A percentile compares a stretch with the other conserved stretches of the same genome.
These are phyloP conservation scores for Kockiozyma suomiensis DNA, from an alignment of 805 yeast genomes.

Conservation along the genomic window DNA sequence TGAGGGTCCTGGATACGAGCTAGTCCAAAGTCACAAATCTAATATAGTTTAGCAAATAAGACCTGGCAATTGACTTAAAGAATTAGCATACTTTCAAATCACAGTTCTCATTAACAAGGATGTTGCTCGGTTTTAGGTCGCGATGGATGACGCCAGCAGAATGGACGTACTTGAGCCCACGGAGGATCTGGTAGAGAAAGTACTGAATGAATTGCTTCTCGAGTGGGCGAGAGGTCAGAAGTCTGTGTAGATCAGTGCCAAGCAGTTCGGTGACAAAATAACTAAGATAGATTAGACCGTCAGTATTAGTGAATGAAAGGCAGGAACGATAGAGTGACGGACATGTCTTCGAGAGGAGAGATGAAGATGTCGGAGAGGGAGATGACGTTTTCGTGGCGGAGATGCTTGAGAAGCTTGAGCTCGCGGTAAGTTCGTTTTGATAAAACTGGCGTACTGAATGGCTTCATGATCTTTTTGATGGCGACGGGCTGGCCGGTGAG, in stretches of 20 bases:
- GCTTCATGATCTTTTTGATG: constrained; percentile 96
- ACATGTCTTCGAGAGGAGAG: constrained; percentile 91
- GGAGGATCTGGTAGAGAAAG: constrained; percentile 86
- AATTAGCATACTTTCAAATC: constrained; percentile 58
- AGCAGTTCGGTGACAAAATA: constrained; percentile 94
- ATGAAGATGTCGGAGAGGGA: constrained; percentile 91
- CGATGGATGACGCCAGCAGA: constrained; percentile 91
- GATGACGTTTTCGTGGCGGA: constrained; percentile 92
- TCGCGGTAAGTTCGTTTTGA: constrained; percentile 98
- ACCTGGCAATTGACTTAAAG: no score
- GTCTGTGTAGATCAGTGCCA: constrained; percentile 93
- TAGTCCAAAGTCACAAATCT: constrained; percentile 87
- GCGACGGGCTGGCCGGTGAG: constrained; percentile 93
- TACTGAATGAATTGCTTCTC: constrained; percentile 97
- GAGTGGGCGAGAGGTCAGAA: constrained; percentile 87
- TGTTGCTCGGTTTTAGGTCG: constrained; percentile 80
- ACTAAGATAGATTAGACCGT: constrained; percentile 33
- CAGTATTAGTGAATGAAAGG: neutral
- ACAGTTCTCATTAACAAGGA: constrained; percentile 84
- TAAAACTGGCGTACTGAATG: constrained; percentile 89
- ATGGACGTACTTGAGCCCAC: constrained; percentile 88
- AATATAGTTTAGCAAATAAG: neutral
- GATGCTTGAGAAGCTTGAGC: constrained; percentile 85
- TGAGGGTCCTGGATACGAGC: constrained; percentile 98
- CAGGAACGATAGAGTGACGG: constrained; percentile 21